Conservation (phyloP, 306 rosid species). For the Citrullus mucosospermus region DNA sequence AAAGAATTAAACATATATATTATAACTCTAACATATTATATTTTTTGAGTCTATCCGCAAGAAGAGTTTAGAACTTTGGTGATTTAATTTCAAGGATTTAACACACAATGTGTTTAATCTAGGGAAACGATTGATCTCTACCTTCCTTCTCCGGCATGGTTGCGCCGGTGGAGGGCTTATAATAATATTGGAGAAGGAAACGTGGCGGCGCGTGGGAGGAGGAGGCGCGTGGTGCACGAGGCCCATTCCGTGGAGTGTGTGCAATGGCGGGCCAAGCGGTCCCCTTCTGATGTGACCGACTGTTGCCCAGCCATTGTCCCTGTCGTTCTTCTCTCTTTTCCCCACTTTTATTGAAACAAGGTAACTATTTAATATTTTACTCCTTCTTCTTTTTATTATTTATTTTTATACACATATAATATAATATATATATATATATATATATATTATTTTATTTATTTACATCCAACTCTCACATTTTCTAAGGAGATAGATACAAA, state of each 20-base stretch:
- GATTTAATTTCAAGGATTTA: no score
- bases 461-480: background rate
- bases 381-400: background rate
- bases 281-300: slow-evolving; percentile 50
- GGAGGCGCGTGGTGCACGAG: background rate
- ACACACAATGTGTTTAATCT: no score
- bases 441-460: background rate
- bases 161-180: no score
- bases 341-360: background rate
- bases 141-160: no score
- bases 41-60: no score
- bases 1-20: no score
- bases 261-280: slow-evolving; percentile 13
- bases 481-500: background rate
- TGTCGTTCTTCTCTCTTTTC: background rate
- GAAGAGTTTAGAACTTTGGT: no score
- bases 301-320: slow-evolving; percentile 27
- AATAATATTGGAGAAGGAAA: no score
- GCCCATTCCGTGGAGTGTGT: background rate
- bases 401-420: background rate
- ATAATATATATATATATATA: no score
- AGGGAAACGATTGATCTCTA: no score
- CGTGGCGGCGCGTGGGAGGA: background rate
- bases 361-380: background rate
- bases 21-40: no score